Base-by-base conservation (phyloP, 2,329 filamentous ascomycete species). In the Colletotrichum scovillei region DNA sequence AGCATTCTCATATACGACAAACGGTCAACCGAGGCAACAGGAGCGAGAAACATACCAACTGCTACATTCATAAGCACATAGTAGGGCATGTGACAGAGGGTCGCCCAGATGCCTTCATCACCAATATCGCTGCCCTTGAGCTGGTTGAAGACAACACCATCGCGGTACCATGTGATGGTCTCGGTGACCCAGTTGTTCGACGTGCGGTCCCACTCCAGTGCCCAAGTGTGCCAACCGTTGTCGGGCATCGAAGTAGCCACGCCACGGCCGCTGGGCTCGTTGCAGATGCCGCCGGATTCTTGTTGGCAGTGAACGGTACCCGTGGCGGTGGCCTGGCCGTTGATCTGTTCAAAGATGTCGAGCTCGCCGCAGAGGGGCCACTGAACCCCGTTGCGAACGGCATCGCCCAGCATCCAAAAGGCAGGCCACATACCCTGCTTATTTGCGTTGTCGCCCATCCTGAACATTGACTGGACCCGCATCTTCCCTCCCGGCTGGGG, bases 341-440 rank as follows among this genome's bases (percentile, higher is more conserved):
- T 88, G 76, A 89, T 80, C 69, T 85, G 86, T 82, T 91, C 89
- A 78, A 91, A 83, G 76, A 90, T 86, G 78, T 91, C 89, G 63
- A 91, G 81, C 83, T 91, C 89, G 73, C 89, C 89, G 71, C 86
- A 87, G 9, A 73, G 66, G 0, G 89, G 89, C 89, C 89, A 91
- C 16, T 76, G 46, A 1, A 82, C 84, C 9, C 87, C 87, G 57
- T 84, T 81, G 30, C 86, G 85, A 67, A 87, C 81, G 12, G 84
- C 78, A 63, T 89, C 83, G 53, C 89, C 88, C 19, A 90, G 82
- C 73, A 89, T 82, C 88, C 88, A 91, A 76, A 90, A 90, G 0
- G 89, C 89, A 0, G 89, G 88, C 89, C 88, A 91, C 63, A 90
- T 82, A 5, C 89, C 89, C 75, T 89, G 83, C 79, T 89, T 88